These are phyloP conservation scores for Thielaviopsis euricoi DNA, from an alignment of 2,329 filamentous ascomycete species.

Conservation along the genomic window DNA sequence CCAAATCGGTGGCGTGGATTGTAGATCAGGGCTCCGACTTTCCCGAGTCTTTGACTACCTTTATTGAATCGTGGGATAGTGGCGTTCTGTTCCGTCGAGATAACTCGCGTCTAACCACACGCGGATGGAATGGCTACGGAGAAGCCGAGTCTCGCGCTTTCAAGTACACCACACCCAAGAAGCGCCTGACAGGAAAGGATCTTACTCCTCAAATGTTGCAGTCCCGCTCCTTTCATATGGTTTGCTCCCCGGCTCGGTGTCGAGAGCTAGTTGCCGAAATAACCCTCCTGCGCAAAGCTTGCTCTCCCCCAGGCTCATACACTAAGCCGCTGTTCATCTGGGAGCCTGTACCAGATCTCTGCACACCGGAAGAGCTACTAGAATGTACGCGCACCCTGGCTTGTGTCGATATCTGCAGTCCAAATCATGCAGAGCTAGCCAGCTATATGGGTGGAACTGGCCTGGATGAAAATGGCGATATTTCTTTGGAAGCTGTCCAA, in stretches of 20 bases:
- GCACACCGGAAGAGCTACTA: slow-evolving; percentile 50
- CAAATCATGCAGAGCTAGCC: slow-evolving; percentile 81
- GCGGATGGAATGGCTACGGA: slow-evolving; percentile 84
- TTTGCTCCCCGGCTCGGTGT: slow-evolving; percentile 66
- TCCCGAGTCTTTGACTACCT: slow-evolving; percentile 43
- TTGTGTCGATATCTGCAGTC: slow-evolving; percentile 47
- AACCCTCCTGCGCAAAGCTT: slow-evolving; percentile 34
- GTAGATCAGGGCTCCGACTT: slow-evolving; percentile 85
- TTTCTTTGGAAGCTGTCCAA: slow-evolving; percentile 37
- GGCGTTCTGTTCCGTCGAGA: slow-evolving; percentile 53
- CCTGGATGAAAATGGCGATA: slow-evolving; percentile 36
- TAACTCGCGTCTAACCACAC: slow-evolving; percentile 56
- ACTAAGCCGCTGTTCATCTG: slow-evolving; percentile 64
- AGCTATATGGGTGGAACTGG: slow-evolving; percentile 57
- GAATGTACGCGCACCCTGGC: slow-evolving; percentile 48
- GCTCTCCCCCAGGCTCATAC: slow-evolving; percentile 21
- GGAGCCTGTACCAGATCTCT: slow-evolving; percentile 88
- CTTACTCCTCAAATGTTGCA: slow-evolving; percentile 50
- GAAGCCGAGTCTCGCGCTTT: slow-evolving; percentile 58
- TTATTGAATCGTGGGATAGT: slow-evolving; percentile 62
- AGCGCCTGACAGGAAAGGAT: slow-evolving; percentile 58
- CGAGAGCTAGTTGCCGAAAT: slow-evolving; percentile 62
- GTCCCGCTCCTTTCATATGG: slow-evolving; percentile 69
- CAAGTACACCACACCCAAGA: slow-evolving; percentile 74
- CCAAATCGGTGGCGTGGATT: slow-evolving; percentile 68